phyloP scores from a whole-genome alignment of 2,329 filamentous ascomycete species.

The Ophiostoma angusticollis region DNA sequence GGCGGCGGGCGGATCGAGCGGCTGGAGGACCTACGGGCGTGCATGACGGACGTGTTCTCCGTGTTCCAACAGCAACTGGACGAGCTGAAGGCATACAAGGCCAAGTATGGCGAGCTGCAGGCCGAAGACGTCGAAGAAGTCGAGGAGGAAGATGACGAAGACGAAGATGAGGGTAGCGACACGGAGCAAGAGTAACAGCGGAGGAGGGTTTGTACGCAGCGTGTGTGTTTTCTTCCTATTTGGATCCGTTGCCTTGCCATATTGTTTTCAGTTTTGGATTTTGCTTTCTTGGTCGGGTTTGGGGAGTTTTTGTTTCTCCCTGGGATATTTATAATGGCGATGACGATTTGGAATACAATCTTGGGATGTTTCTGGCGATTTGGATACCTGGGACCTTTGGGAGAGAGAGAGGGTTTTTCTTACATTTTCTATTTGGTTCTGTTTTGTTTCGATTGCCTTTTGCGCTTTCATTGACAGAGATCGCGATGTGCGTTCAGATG shows the following conservation, averaged over 20 bases:
- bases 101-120: constrained; percentile 33
- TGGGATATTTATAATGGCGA: too few relatives aligned
- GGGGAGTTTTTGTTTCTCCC: too few relatives aligned
- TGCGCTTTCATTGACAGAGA: too few relatives aligned
- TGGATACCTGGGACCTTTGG: too few relatives aligned
- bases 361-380: too few relatives aligned
- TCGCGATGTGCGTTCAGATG: too few relatives aligned
- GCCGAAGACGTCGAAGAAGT: constrained; percentile 4
- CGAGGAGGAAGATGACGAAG: constrained; percentile 11
- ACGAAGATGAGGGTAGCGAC: constrained; percentile 20
- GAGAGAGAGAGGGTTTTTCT: too few relatives aligned
- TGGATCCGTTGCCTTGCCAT: too few relatives aligned
- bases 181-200: constrained; percentile 21
- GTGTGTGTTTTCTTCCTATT: background rate
- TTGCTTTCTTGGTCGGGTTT: too few relatives aligned
- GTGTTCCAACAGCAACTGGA: constrained; percentile 47
- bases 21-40: constrained; percentile 61
- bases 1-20: constrained; percentile 50
- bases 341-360: too few relatives aligned
- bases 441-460: too few relatives aligned
- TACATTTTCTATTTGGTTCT: too few relatives aligned
- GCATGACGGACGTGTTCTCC: constrained; percentile 60
- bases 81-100: constrained; percentile 51
- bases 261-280: background rate
- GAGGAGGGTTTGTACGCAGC: background rate